Evolutionary conservation across 495 filamentous ascomycete species (phyloP).

Genomic region (Usnea hakonensis): DNA sequence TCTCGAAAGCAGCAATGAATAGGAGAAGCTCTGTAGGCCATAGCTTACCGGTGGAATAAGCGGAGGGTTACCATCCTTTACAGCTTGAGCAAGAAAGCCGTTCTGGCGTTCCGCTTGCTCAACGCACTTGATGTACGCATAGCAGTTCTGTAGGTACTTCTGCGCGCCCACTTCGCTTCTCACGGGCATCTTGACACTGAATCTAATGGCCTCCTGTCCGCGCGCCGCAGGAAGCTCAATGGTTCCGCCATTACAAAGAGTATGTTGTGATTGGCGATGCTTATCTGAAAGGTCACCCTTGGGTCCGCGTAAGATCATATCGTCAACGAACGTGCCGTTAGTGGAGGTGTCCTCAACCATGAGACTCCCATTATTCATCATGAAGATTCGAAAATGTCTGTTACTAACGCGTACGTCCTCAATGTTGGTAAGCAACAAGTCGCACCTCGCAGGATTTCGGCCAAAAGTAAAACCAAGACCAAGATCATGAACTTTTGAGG

Average conservation of each 20-base stretch:
- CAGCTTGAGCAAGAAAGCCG: constrained; percentile 2
- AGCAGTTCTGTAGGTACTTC: constrained; percentile 53
- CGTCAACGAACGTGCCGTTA: constrained; percentile 84
- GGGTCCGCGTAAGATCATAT: constrained; percentile 43
- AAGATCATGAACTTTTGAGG: constrained; percentile 57
- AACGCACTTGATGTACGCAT: constrained; percentile 40
- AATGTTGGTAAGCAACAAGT: constrained; percentile 53
- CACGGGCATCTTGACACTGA: constrained; percentile 77
- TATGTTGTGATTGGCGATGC: constrained; percentile 36
- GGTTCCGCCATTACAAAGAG: constrained; percentile 62
- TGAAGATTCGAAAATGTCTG: constrained; percentile 81
- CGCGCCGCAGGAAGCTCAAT: constrained; percentile 52
- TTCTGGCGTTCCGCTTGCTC: constrained; percentile 22
- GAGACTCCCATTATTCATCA: constrained; percentile 67
- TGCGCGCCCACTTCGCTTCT: constrained; percentile 48
- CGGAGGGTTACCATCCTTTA: not conserved
- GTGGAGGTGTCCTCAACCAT: constrained; percentile 91
- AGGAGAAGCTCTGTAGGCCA: no score
- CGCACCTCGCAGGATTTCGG: constrained; percentile 60
- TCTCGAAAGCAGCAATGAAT: not conserved
- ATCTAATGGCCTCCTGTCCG: constrained; percentile 56
- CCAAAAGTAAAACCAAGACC: constrained; percentile 75
- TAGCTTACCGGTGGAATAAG: constrained; percentile 1
- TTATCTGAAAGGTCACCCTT: constrained; percentile 35
- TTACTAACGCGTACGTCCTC: constrained; percentile 67